Evolutionary conservation across 345 rosid genomes (phyloP).

Genomic region (Eucalyptus leucophloia): DNA sequence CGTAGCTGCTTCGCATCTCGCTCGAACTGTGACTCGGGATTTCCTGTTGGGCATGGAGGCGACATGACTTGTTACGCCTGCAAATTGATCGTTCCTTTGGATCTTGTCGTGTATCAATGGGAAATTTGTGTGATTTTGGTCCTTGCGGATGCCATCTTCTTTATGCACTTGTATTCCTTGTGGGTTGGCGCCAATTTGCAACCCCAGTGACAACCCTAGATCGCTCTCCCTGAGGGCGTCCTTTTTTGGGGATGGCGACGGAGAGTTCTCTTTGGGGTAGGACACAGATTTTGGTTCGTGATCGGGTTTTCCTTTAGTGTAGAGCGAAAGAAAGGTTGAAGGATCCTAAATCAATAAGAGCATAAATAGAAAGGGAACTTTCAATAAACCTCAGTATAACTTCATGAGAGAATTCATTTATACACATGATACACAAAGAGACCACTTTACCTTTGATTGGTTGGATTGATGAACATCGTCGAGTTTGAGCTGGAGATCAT

Average conservation of each 20-base stretch:
- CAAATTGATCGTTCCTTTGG: constrained; percentile 10
- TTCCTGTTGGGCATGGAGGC: constrained; percentile 29
- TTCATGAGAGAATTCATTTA: not conserved
- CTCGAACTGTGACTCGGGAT: constrained; percentile 50
- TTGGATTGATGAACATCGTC: constrained; percentile 25
- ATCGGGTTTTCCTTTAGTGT: not conserved
- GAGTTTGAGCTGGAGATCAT: constrained; percentile 36
- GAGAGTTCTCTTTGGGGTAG: not conserved
- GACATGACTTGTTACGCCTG: constrained; percentile 12
- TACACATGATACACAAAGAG: not conserved
- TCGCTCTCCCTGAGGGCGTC: not conserved
- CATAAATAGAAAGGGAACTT: not conserved
- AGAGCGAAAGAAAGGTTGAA: constrained; percentile 15
- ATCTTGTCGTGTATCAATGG: not conserved
- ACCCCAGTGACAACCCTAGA: constrained; percentile 38
- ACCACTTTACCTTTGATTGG: constrained; percentile 5
- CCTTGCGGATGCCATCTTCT: not conserved
- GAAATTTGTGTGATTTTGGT: not conserved
- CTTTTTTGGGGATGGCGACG: not conserved
- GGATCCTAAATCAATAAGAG: not conserved
- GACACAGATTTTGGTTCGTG: constrained; percentile 1
- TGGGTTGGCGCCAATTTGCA: not conserved
- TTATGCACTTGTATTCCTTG: not conserved
- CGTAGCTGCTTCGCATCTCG: constrained; percentile 33
- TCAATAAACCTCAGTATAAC: not conserved